A percentile compares a stretch with the other conserved stretches of the same genome.
These are phyloP conservation scores for Acanthamoeba healyi DNA, from an alignment of 208 protist genomes.

Conservation along the genomic window DNA sequence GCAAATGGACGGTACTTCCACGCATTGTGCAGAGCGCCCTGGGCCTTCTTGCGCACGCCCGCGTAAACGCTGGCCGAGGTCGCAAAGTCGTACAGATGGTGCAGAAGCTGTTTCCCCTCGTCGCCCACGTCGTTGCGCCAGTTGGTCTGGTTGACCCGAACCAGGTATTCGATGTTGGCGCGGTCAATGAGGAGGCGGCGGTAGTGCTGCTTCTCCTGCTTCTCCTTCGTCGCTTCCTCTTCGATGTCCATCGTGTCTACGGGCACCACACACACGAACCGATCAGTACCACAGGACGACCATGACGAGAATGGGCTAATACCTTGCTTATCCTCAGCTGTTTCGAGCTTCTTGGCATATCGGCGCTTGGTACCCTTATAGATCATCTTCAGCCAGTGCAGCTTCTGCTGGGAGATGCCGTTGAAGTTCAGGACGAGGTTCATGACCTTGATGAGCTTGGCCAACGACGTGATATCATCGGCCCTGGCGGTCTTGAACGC, in stretches of 20 bases:
- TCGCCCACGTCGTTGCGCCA: neutral
- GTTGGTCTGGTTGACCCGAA: neutral
- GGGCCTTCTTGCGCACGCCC: constrained; percentile 25
- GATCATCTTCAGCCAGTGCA: neutral
- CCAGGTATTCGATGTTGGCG: constrained; percentile 16
- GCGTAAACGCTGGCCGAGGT: neutral
- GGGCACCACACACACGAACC: neutral
- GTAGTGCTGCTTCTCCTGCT: constrained; percentile 53
- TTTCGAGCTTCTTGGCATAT: constrained; percentile 15
- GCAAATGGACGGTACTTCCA: constrained; percentile 31
- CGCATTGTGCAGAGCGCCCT: constrained; percentile 36
- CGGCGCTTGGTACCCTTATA: constrained; percentile 22
- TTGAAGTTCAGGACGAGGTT: constrained; percentile 35
- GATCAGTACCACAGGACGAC: neutral
- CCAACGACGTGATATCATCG: neutral
- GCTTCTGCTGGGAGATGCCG: constrained; percentile 48
- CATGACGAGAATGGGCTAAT: neutral
- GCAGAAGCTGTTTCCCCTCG: neutral
- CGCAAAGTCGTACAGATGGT: neutral
- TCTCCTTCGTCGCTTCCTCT: neutral
- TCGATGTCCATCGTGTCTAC: constrained; percentile 6
- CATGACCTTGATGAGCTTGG: constrained; percentile 37
- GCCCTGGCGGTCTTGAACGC: neutral
- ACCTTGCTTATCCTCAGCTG: neutral
- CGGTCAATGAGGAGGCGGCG: constrained; percentile 36